Evolutionary conservation across 306 rosid genomes (phyloP), one percentile per base, ranked within the genome.

Genomic region (Chamaecrista fasciculata): DNA sequence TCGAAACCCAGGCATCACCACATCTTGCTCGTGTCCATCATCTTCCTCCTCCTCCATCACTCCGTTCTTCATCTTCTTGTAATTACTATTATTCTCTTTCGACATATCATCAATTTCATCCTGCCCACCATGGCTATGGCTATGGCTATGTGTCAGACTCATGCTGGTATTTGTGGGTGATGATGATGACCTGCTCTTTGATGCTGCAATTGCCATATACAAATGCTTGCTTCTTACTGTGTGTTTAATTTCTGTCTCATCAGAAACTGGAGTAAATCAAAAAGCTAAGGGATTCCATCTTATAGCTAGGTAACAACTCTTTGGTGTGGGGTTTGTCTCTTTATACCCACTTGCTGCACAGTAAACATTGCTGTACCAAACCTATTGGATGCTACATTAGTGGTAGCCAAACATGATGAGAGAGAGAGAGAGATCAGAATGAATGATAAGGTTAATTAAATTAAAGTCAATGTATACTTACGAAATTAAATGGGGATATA

Each of bases 1-100:
- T 1, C 99, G 92, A 72, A 95, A 95, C 0, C 99, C 99, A 0
- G 97, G 99, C 99, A 95, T 95, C 2, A 95, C 95, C 86, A 91
- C 73, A 78, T 95, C 99, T 2, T 95, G 90, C 67, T 91, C 92
- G 62, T 95, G 96, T 64, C 86, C 74, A 63, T 87, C 96, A 2
- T 33, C 36, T 4, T 33, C 36, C 4, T 33, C 36, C 0, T 33
- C 36, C 4, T 33, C 36, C 36, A 33, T 12, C 46, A 40, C 1
- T 12, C 2, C 11, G 2, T 8, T 40, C 46, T 2, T 57, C 62
- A 10, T 4, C 29, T 40, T 36, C 21, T 72, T 67, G 64, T 72
- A 33, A 33, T 33, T 53, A 52, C 21, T 56, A 31, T 60, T 51
- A 46, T 46, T 18, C 36, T 15, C 16, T 29, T 44, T 67, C 46